Conservation (phyloP, 805 yeast species). For the Nakazawaea wyomingensis region DNA sequence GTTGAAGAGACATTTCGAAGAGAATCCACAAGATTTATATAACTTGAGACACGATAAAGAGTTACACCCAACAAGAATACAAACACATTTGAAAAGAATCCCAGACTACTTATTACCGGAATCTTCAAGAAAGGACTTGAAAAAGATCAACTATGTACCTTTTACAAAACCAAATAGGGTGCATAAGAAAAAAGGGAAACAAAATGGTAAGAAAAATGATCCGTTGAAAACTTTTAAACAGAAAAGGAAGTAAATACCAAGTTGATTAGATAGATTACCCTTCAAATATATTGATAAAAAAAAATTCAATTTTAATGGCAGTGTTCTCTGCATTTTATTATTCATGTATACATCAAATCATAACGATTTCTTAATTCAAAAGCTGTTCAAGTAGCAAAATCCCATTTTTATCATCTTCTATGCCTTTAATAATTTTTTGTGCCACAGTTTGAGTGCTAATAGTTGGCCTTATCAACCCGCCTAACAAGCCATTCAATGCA, state of each 20-base stretch:
- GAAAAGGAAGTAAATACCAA: conserved; percentile 11
- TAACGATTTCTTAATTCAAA: not conserved
- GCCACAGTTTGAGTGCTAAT: conserved; percentile 70
- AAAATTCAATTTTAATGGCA: too few relatives aligned
- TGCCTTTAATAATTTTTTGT: conserved; percentile 37
- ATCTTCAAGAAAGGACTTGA: conserved; percentile 53
- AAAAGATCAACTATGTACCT: conserved; percentile 66
- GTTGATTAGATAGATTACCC: not conserved
- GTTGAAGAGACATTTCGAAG: conserved; percentile 91
- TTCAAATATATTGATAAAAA: not conserved
- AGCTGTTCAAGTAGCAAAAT: conserved; percentile 54
- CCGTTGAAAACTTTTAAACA: conserved; percentile 42
- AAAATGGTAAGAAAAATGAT: conserved; percentile 37
- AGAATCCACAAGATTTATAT: conserved; percentile 90
- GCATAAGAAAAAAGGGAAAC: conserved; percentile 24
- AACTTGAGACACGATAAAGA: conserved; percentile 90
- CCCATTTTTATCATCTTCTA: conserved; percentile 40
- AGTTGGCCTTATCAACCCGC: conserved; percentile 52
- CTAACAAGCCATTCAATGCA: conserved; percentile 37
- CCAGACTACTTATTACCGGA: conserved; percentile 90
- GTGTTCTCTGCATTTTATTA: too few relatives aligned
- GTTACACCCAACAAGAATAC: conserved; percentile 75
- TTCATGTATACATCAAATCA: too few relatives aligned
- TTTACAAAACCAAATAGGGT: conserved; percentile 46
- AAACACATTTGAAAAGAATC: conserved; percentile 81